Base-by-base conservation (phyloP, 176 grass and related monocot genomes). In the Carex myosuroides region DNA sequence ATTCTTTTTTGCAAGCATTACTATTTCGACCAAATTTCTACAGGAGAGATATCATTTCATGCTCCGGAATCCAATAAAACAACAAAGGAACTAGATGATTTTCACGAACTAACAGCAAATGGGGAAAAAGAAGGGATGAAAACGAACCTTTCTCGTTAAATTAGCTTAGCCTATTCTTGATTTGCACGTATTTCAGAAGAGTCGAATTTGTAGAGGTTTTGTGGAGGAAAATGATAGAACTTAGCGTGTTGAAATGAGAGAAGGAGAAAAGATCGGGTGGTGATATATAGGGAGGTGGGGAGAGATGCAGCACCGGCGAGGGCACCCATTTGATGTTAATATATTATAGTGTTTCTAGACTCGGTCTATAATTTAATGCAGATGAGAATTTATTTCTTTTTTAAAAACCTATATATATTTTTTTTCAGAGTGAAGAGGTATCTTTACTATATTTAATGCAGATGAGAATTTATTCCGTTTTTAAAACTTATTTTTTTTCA, bases 131-230 rank as follows among this genome's bases (percentile, higher is more conserved):
- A 79, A 17, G 50, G 9, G 10, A 61, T 16, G 46, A 65, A 16
- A 16, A 66, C 37, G 61, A 65, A 82, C 80, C 80, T 82, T 81
- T 66, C 20, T 64, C 60, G 46, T 11, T 8, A 21, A 82, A 82
- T 46, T 66, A n/a, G 14, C 4, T 66, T 66, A 30, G 13, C 11
- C 12, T 8, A 11, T 64, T 64, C 60, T 66, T 66, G 13, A 6
- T 75, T 52, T 54, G 50, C 16, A 24, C 8, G 14, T 16, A 65
- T 53, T 46, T 82, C 13, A 26, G 60, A 20, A 4, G 30, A 60
- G 14, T 66, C 42, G 37, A 11, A 54, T 17, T 8, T 48, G 62
- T 29, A 16, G 44, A 26, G 7, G 26, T 39, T 48, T 82, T 61
- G 78, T 61, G 58, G 78, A 61, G 56, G 58, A 80, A 20, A 26